phyloP scores from a whole-genome alignment of 1,284 basidiomycete species.

The Marasmius oreades region DNA sequence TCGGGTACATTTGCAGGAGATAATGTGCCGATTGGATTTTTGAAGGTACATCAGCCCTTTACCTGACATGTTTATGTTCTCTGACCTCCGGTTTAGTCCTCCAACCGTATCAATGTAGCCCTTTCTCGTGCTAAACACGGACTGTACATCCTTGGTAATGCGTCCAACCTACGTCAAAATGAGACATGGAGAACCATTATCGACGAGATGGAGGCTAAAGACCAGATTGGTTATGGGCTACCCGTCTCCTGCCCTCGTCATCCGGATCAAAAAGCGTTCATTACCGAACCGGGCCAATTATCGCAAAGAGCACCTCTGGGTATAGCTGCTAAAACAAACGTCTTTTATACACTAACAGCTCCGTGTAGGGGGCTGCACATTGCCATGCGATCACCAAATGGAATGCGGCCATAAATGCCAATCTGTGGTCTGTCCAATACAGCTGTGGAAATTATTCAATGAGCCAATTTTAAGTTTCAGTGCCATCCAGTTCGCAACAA shows the following conservation, averaged over 20 bases:
- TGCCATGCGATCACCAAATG: constrained; percentile 51
- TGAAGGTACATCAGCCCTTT: constrained; percentile 43
- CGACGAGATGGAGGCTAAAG: constrained; percentile 46
- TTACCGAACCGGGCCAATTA: constrained; percentile 53
- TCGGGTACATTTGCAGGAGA: constrained; percentile 41
- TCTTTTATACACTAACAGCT: not conserved
- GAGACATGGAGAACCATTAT: constrained; percentile 61
- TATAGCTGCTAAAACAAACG: constrained; percentile 17
- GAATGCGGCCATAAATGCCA: constrained; percentile 70
- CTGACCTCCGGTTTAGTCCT: constrained; percentile 34
- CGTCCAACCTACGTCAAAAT: constrained; percentile 44
- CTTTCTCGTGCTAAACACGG: constrained; percentile 73
- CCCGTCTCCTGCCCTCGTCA: constrained; percentile 62
- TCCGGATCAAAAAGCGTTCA: constrained; percentile 34
- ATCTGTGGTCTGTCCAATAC: constrained; percentile 43
- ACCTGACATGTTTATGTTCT: not conserved
- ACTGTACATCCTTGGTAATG: constrained; percentile 70
- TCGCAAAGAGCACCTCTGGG: constrained; percentile 55
- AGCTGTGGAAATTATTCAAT: not conserved
- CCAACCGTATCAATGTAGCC: constrained; percentile 64
- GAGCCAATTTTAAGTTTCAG: constrained; percentile 28
- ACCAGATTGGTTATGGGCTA: constrained; percentile 47
- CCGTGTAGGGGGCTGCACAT: constrained; percentile 57
- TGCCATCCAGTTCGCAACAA: constrained; percentile 55
- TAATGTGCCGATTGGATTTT: constrained; percentile 60